Base-by-base conservation (phyloP, 305 asterid species). In the Fraxinus xanthoxyloides region DNA sequence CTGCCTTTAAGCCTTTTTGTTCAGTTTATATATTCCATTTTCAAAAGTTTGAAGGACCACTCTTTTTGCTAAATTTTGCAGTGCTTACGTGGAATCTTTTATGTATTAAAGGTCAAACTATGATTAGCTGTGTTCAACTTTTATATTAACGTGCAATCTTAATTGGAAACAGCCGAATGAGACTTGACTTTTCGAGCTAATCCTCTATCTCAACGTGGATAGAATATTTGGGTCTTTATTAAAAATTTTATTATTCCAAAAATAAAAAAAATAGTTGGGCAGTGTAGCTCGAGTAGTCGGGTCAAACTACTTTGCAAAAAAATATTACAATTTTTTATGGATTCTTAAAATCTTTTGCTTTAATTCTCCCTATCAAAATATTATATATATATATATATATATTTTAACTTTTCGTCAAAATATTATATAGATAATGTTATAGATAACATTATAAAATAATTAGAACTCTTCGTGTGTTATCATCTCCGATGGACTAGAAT, bases 51-150 rank as follows among this genome's bases (percentile, higher is more conserved):
- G 61, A 48, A 17, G 61, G 6, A 17, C 23, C 23, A 51, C 61
- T 4, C 19, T 17, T 51, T 51, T 17, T 51, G 61, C 23, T 4
- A 51, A 15, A 51, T 2, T 61, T 12, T 67, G 34, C 35, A 67
- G 17, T 65, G 17, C 35, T 23, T 23, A 63, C 8, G 73, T 65
- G 17, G 35, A 26, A 65, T 65, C 32, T 65, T 65, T 65, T 38
- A n/a, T 63, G 28, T 24, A 0, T 23, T 26, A 9, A 24, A 65
- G 8, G 73, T 65, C 73, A 65, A 65, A 24, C 7, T 28, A 28
- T 69, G 38, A 69, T 69, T 69, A 69, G 75, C 75, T 69, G 75
- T 69, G 40, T 69, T 69, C 40, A 69, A 30, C 75, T 13, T 30
- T 30, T 36, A 10, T 7, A 67, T 28, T 28, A 67, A 67, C 74